Conservation (phyloP, 768 basidiomycete species). For the Lactarius tabidus region DNA sequence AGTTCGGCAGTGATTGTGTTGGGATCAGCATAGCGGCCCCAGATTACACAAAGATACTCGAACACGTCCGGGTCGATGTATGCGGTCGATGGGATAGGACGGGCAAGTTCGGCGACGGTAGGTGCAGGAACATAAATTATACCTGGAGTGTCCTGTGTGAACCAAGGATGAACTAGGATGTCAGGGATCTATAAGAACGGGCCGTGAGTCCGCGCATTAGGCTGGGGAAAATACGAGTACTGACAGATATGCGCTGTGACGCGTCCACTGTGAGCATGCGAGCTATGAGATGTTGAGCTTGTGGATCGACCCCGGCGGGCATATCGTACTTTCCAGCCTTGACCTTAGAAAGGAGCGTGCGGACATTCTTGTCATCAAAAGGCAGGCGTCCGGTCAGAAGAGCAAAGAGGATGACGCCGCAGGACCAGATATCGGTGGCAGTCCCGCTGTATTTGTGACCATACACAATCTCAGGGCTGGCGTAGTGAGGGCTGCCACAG, state of each 20-base stretch:
- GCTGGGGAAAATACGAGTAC: constrained; percentile 26
- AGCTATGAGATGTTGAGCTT: constrained; percentile 77
- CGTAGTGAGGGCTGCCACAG: constrained; percentile 96
- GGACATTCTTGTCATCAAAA: constrained; percentile 88
- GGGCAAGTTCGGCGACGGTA: constrained; percentile 50
- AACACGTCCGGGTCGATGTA: constrained; percentile 77
- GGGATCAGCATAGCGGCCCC: constrained; percentile 67
- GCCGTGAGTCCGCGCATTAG: background rate
- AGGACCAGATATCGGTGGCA: constrained; percentile 95
- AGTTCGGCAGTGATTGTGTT: constrained; percentile 60
- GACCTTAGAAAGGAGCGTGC: constrained; percentile 76
- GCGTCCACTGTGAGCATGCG: constrained; percentile 91
- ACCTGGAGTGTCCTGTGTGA: constrained; percentile 48
- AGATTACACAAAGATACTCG: constrained; percentile 75
- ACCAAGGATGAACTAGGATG: constrained; percentile 84
- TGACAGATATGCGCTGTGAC: constrained; percentile 70
- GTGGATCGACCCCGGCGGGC: constrained; percentile 74
- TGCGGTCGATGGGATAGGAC: constrained; percentile 61
- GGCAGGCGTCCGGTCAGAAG: constrained; percentile 87
- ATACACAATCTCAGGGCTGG: constrained; percentile 93
- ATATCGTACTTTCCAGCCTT: constrained; percentile 82
- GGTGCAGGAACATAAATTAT: constrained; percentile 43
- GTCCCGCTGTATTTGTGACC: constrained; percentile 86
- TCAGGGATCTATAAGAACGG: constrained; percentile 64
- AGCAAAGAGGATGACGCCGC: constrained; percentile 90